Base-by-base conservation (phyloP, 306 rosid species). In the Castanopsis chinensis region DNA sequence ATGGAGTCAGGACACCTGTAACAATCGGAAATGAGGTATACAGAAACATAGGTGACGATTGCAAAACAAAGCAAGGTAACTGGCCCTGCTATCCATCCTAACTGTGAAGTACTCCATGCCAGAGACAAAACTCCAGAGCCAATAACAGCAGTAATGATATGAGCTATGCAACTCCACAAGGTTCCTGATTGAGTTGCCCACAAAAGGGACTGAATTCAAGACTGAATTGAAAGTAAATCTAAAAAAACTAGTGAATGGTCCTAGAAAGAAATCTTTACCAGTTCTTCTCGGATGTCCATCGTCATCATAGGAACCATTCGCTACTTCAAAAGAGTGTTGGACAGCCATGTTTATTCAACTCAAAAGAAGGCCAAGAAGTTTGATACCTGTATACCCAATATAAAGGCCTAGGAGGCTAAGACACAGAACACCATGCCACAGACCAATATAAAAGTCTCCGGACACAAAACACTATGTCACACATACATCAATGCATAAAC, bases 81-180 rank as follows among this genome's bases (percentile, higher is more conserved):
- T 27, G 92, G 93, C 28, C 93, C 93, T 69, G 81, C 93, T 79
- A 89, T 85, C 91, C 93, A 92, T 78, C 97, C 95, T 73, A 90
- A 72, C 14, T 86, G 90, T 3, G 95, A 35, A 77, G 89, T 87
- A 49, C 92, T 87, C 95, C 97, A 92, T 41, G 92, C 93, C 74
- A 92, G 85, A 61, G 97, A 90, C 52, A 92, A 77, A 74, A 92
- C 91, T 19, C 97, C 92, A 41, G 92, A 60, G 54, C 97, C 95
- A 69, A 92, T 90, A 63, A 92, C 93, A 43, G 92, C 95, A 4
- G 95, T 90, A 0, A 90, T 89, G 76, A 92, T 92, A 79, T 92
- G 95, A 64, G 95, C 95, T 59, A 89, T 84, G 32, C 83, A 87
- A 76, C 76, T 87, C 82, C 52, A 69, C 28, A 90, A 32, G 69